Evolutionary conservation across 2,329 filamentous ascomycete genomes (phyloP).

Genomic region (Orbilia oligospora): DNA sequence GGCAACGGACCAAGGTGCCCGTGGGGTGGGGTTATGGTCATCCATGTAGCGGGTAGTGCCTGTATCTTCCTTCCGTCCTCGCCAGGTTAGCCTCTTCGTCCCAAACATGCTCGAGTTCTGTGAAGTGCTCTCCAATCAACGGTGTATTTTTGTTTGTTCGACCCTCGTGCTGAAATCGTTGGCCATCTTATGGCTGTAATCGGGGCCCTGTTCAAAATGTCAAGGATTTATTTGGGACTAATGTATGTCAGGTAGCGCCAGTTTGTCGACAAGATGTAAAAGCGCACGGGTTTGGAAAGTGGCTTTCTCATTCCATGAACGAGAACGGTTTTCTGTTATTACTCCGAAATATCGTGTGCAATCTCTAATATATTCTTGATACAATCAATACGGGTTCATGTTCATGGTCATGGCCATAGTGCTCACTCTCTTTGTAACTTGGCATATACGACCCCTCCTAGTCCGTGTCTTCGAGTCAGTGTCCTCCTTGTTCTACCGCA

Average conservation of each 20-base stretch:
- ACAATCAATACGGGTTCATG: constrained; percentile 3
- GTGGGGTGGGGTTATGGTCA: constrained; percentile 58
- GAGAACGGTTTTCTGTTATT: constrained; percentile 19
- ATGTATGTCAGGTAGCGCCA: constrained; percentile 28
- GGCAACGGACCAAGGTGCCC: constrained; percentile 57
- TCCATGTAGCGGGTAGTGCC: constrained; percentile 60
- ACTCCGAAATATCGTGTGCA: constrained; percentile 45
- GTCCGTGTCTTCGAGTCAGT: constrained; percentile 37
- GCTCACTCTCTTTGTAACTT: constrained; percentile 7
- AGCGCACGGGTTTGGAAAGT: not conserved
- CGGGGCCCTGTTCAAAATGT: constrained; percentile 20
- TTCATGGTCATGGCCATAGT: not conserved
- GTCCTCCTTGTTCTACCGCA: constrained; percentile 24
- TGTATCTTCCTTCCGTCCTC: constrained; percentile 57
- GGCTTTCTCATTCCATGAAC: constrained; percentile 1
- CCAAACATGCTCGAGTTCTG: constrained; percentile 28
- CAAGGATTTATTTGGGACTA: constrained; percentile 27
- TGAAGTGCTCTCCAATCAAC: constrained; percentile 13
- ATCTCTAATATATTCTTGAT: constrained; percentile 40
- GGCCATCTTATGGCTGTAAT: constrained; percentile 40
- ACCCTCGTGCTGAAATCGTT: constrained; percentile 50
- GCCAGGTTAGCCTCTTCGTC: constrained; percentile 47
- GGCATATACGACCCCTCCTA: constrained; percentile 22
- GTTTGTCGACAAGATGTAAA: constrained; percentile 17
- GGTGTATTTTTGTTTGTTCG: constrained; percentile 4